Evolutionary conservation across 2,329 filamentous ascomycete species (phyloP).

Genomic region (Fulvia fulva): DNA sequence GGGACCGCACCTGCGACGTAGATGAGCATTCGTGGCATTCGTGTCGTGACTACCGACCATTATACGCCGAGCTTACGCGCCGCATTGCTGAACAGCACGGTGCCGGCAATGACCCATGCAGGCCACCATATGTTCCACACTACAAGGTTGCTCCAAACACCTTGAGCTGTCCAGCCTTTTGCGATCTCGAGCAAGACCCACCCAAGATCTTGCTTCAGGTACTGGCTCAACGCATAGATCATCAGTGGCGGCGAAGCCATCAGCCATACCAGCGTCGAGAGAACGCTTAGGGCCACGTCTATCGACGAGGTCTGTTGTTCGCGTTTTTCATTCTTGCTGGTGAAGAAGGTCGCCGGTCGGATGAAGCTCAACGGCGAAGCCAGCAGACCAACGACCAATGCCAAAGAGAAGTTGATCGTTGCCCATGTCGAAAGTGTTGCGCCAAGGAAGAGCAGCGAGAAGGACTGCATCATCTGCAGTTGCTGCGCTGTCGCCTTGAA

Average conservation of each 20-base stretch:
- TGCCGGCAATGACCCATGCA: constrained; percentile 29
- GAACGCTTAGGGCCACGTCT: constrained; percentile 10
- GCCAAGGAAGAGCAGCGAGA: constrained; percentile 87
- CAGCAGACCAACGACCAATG: constrained; percentile 77
- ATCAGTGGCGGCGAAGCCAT: constrained; percentile 22
- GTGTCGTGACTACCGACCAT: neutral
- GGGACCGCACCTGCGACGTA: neutral
- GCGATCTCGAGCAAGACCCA: constrained; percentile 29
- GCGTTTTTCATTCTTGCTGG: neutral
- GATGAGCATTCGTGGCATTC: neutral
- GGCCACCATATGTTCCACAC: constrained; percentile 34
- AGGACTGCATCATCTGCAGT: constrained; percentile 75
- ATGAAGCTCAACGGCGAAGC: constrained; percentile 77
- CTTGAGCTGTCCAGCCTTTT: constrained; percentile 31
- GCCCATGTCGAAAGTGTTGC: constrained; percentile 89
- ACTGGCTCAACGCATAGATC: constrained; percentile 21
- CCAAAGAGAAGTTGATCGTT: constrained; percentile 91
- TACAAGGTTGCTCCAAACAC: constrained; percentile 31
- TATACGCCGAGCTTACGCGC: neutral
- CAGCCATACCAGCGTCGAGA: constrained; percentile 13
- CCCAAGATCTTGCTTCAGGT: constrained; percentile 17
- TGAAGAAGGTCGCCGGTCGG: constrained; percentile 27
- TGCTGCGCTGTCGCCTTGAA: constrained; percentile 51
- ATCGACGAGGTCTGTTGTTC: neutral
- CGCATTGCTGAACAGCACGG: constrained; percentile 23